Base-by-base conservation (phyloP, 2,329 filamentous ascomycete species). In the Trematosphaeria pertusa region DNA sequence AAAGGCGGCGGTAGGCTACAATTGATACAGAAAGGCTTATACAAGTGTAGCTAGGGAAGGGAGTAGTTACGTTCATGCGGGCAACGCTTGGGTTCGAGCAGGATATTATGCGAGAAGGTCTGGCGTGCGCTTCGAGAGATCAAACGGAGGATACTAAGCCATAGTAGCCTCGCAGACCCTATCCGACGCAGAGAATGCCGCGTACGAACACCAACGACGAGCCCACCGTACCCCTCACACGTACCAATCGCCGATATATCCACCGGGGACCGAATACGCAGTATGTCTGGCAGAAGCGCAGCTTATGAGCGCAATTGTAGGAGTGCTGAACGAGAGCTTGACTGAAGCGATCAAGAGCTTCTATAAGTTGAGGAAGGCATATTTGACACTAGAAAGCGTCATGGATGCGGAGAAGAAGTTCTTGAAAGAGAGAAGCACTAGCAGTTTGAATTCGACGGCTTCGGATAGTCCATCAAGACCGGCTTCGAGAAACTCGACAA, bases 51-150 rank as follows among this genome's bases (percentile, higher is more conserved):
- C 80, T 97, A 24, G 92, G 91, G 21, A 80, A 87, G 56, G 88
- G 90, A 41, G 86, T 96, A 24, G 86, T 91, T 15, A 85, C 84
- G 34, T 97, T 97, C 69, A 86, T 97, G 72, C 82, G 86, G 59
- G 91, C 92, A 14, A 87, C 94, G 2, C 76, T 97, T 1, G 92
- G 92, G 2, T 94, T 96, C 62, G 94, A 97, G 73, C 92, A 95
- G 71, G 86, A 94, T 3, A 81, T 95, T 56, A 94, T 97, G 87
- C 85, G 84, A 21, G 33, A 54, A 49, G 45, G 48, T 50, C 21
- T 42, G 36, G 10, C 5, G 10, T 21, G 14, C 24, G 19, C n/a
- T 5, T 24, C n/a, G n/a, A n/a, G n/a, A n/a, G n/a, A 11, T 15
- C 37, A 33, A 26, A 39, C 52, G 65, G 42, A 15, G 24, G 41